Conservation (phyloP, 1,284 basidiomycete species). For the Quambalaria eucalypti region DNA sequence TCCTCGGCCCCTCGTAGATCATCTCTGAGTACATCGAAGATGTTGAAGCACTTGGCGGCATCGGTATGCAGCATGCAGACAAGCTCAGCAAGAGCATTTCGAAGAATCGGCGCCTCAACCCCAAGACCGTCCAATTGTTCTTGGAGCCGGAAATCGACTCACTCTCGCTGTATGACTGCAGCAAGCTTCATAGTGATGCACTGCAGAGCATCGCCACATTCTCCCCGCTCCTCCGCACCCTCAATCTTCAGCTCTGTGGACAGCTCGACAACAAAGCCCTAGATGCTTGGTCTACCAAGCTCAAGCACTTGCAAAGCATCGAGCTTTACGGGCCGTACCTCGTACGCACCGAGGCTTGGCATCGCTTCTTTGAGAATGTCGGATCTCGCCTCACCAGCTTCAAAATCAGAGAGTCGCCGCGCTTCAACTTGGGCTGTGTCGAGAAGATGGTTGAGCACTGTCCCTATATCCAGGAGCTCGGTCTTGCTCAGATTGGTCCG, state of each 20-base stretch:
- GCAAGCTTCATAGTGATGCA: slow-evolving; percentile 47
- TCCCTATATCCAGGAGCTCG: slow-evolving; percentile 59
- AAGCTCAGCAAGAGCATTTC: slow-evolving; percentile 58
- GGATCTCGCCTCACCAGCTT: slow-evolving; percentile 60
- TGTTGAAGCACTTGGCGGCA: slow-evolving; percentile 78
- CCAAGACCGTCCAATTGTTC: slow-evolving; percentile 69
- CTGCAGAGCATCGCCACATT: slow-evolving; percentile 30
- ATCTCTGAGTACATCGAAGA: slow-evolving; percentile 79
- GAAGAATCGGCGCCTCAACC: slow-evolving; percentile 70
- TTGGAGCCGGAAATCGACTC: slow-evolving; percentile 63
- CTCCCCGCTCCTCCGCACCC: slow-evolving; percentile 28
- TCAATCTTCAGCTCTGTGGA: slow-evolving; percentile 75
- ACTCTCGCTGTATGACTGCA: slow-evolving; percentile 79
- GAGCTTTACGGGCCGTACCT: slow-evolving; percentile 84
- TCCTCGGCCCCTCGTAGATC: slow-evolving; percentile 52
- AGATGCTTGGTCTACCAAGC: slow-evolving; percentile 57
- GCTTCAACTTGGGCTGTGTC: slow-evolving; percentile 70
- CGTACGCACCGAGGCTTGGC: slow-evolving; percentile 68
- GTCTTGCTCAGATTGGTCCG: slow-evolving; percentile 69
- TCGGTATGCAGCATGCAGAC: slow-evolving; percentile 54
- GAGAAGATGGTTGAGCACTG: slow-evolving; percentile 60
- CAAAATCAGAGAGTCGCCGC: slow-evolving; percentile 66
- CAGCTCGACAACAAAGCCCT: slow-evolving; percentile 66
- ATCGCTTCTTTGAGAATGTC: slow-evolving; percentile 61
- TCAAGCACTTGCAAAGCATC: slow-evolving; percentile 62